A percentile compares a stretch with the other conserved stretches of the same genome.
Conservation (phyloP, 2,329 filamentous ascomycete species). For the Cryphonectria naterciae region DNA sequence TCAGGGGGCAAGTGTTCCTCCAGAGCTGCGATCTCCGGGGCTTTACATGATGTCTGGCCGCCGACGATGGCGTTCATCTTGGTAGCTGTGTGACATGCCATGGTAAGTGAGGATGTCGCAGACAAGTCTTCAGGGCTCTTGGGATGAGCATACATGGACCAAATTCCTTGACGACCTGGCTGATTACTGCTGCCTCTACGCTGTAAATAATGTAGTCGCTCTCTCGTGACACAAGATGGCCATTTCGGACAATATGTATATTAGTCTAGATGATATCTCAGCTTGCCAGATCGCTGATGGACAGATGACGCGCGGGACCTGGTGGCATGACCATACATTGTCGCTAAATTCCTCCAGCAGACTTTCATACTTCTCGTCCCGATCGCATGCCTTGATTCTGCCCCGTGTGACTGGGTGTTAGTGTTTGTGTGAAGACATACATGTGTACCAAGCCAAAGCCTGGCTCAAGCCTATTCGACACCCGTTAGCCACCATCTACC, state of each 20-base stretch:
- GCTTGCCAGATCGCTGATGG: constrained; percentile 42
- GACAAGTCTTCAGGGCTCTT: neutral
- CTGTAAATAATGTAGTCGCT: constrained; percentile 99
- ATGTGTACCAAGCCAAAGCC: constrained; percentile 12
- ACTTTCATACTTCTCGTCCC: constrained; percentile 82
- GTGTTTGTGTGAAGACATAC: constrained; percentile 19
- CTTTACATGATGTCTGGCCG: constrained; percentile 97
- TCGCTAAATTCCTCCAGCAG: constrained; percentile 80
- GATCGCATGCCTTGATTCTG: constrained; percentile 95
- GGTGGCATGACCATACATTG: constrained; percentile 67
- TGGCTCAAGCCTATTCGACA: constrained; percentile 9
- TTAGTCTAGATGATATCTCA: constrained; percentile 70
- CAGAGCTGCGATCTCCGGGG: constrained; percentile 92
- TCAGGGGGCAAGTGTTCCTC: constrained; percentile 85
- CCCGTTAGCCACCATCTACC: constrained; percentile 32
- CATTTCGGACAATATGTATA: constrained; percentile 89
- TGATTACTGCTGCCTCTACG: constrained; percentile 91
- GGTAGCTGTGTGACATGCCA: constrained; percentile 69
- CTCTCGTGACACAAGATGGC: constrained; percentile 90
- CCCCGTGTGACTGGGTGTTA: constrained; percentile 30
- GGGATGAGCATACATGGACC: constrained; percentile 74
- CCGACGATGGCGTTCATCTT: constrained; percentile 95
- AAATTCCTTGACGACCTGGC: constrained; percentile 82
- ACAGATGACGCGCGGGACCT: constrained; percentile 37
- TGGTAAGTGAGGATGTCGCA: constrained; percentile 28